Base-by-base conservation (phyloP, 2,329 filamentous ascomycete species). In the Alternaria angustiovoidea region DNA sequence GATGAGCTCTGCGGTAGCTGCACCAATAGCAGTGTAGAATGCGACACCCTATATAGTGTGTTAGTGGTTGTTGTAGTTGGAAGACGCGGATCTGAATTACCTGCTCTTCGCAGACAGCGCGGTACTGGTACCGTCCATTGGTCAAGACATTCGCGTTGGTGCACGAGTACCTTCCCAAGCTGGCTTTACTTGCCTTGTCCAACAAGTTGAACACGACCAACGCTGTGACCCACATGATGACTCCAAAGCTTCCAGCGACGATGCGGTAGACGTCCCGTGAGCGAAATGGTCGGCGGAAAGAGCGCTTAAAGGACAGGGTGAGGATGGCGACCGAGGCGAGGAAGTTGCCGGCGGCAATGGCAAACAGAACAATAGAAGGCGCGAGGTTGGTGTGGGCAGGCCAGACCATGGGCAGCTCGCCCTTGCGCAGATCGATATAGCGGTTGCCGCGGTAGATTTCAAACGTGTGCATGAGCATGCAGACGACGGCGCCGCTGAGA, bases 361-460 rank as follows among this genome's bases (percentile, higher is more conserved):
- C 64, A 48, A 76, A 69, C 39, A 78, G 67, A n/a, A 78, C 65
- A 14, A 76, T 68, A 32, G 74, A 77, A n/a, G 76, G 74, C 6
- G 69, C 71, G 30, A 78, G 75, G 51, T 78, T 77, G 24, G 75
- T 78, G 51, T 69, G 68, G 32, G 75, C 74, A 20, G 76, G 76
- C 76, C 76, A 78, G 53, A 71, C 72, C 72, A 77, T 78, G 62
- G 76, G 75, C 54, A 77, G 65, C 62, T 78, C 75, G 42, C 75
- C 75, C 20, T 72, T 73, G 54, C 75, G 70, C 56, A 77, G 72
- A 61, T 77, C 75, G 59, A 77, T 67, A 60, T 73, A 76, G 46
- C 66, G 63, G 63, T 77, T 77, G 53, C 75, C 70, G 51, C 74
- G 71, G 51, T 73, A 77, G 52, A 77, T 74, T 52, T 72, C 63